Evolutionary conservation across 1,284 basidiomycete species (phyloP).

Genomic region (Austropuccinia psidii): DNA sequence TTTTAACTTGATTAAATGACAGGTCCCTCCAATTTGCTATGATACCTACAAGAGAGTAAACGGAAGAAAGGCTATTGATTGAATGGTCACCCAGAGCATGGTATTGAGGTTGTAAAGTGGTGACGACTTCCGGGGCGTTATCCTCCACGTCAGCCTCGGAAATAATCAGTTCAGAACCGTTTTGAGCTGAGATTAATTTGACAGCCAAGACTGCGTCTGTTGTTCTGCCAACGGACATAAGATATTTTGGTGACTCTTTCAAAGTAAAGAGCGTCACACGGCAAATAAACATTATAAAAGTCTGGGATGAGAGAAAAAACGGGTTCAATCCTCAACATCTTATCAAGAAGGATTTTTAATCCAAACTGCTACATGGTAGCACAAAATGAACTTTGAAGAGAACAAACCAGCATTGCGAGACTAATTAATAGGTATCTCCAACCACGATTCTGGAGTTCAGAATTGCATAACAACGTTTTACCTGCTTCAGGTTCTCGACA

Average conservation of each 20-base stretch:
- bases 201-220: constrained; percentile 74
- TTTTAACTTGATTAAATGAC: constrained; percentile 48
- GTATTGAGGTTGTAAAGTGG: not conserved
- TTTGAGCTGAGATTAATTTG: constrained; percentile 72
- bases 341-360: not conserved
- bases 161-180: constrained; percentile 63
- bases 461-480: constrained; percentile 54
- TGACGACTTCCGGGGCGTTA: constrained; percentile 27
- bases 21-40: not conserved
- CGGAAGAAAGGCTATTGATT: too few relatives aligned
- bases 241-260: constrained; percentile 84
- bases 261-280: constrained; percentile 82
- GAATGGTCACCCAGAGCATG: not conserved
- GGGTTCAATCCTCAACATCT: constrained; percentile 55
- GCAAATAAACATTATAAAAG: constrained; percentile 71
- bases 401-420: constrained; percentile 54
- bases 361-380: too few relatives aligned
- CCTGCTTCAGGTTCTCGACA: constrained; percentile 53
- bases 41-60: not conserved
- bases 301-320: constrained; percentile 52
- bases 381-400: not conserved
- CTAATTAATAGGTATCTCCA: constrained; percentile 74
- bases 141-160: constrained; percentile 66
- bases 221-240: constrained; percentile 72
- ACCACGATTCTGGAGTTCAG: constrained; percentile 63